These are phyloP conservation scores for Tolypocladium ophioglossoides DNA, from an alignment of 2,329 filamentous ascomycete species.

Conservation along the genomic window DNA sequence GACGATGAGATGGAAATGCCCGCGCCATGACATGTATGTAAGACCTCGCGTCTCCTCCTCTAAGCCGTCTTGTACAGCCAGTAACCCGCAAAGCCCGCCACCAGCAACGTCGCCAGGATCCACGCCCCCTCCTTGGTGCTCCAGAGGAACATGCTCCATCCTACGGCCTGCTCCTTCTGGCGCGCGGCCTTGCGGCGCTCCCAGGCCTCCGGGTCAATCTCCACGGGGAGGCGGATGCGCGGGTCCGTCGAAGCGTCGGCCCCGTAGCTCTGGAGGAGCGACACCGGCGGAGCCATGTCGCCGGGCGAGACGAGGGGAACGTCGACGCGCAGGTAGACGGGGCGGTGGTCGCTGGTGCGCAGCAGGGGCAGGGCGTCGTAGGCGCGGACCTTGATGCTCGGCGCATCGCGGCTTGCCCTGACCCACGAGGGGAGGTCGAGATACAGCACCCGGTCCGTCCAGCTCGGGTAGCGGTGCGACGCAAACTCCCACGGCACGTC, in stretches of 20 bases:
- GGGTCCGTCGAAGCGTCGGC: constrained; percentile 24
- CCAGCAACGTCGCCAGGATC: constrained; percentile 30
- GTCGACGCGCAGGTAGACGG: constrained; percentile 62
- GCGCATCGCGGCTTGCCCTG: constrained; percentile 15
- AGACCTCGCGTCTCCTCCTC: not conserved
- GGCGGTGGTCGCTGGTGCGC: constrained; percentile 76
- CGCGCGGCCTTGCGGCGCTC: constrained; percentile 35
- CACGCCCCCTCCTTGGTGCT: constrained; percentile 40
- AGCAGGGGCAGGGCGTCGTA: constrained; percentile 74
- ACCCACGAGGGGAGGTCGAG: constrained; percentile 50
- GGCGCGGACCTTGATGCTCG: constrained; percentile 39
- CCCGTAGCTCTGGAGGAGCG: constrained; percentile 1
- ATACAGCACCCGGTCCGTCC: constrained; percentile 88
- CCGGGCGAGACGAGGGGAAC: constrained; percentile 47
- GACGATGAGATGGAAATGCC: not conserved
- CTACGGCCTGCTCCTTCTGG: constrained; percentile 35
- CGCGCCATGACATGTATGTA: not conserved
- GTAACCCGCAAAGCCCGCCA: constrained; percentile 32
- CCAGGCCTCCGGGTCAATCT: constrained; percentile 46
- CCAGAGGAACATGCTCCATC: constrained; percentile 45
- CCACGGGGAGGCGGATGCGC: constrained; percentile 34
- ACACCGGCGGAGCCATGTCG: constrained; percentile 25
- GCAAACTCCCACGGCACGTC: constrained; percentile 61
- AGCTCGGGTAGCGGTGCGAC: constrained; percentile 74
- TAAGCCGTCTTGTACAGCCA: constrained; percentile 22